A percentile compares a stretch with the other conserved stretches of the same genome.
Conservation (phyloP, 352 stramenopile species). For the Pelagophyceae sp. region DNA sequence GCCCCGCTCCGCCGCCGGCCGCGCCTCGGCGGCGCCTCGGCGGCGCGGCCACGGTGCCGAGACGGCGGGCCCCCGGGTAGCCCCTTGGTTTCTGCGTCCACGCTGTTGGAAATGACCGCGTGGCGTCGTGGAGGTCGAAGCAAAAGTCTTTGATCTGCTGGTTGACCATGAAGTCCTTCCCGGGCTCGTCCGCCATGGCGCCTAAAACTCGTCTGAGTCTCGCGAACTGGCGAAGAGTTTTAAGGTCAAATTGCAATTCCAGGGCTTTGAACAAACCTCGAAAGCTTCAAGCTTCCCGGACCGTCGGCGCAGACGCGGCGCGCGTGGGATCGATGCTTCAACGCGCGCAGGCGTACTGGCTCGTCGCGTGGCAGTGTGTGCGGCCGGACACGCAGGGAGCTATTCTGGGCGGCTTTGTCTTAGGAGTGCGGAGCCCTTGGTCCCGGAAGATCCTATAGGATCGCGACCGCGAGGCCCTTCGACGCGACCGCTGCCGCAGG, state of each 20-base stretch:
- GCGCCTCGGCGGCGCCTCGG: constrained; percentile 48
- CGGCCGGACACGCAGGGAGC: background rate
- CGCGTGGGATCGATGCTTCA: no score
- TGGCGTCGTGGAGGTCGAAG: constrained; percentile 58
- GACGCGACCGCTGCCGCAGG: no score
- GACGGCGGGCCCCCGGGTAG: constrained; percentile 14
- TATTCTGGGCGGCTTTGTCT: background rate
- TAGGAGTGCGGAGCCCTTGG: background rate
- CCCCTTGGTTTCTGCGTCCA: no score
- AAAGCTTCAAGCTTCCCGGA: no score
- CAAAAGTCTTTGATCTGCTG: constrained; percentile 51
- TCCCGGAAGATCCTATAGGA: no score
- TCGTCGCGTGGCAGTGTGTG: background rate
- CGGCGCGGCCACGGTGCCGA: background rate
- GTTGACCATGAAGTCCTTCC: constrained; percentile 13
- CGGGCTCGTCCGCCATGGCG: background rate
- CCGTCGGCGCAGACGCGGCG: no score
- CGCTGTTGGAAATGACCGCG: constrained; percentile 19
- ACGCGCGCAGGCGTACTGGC: background rate
- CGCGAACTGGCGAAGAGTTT: no score
- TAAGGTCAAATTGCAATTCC: no score
- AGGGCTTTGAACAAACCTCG: no score
- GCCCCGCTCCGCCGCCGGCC: no score
- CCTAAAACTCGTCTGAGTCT: no score
- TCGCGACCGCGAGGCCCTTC: no score